These are phyloP conservation scores for Paracoccidioides lutzii DNA, from an alignment of 2,329 filamentous ascomycete genomes.

Conservation along the genomic window DNA sequence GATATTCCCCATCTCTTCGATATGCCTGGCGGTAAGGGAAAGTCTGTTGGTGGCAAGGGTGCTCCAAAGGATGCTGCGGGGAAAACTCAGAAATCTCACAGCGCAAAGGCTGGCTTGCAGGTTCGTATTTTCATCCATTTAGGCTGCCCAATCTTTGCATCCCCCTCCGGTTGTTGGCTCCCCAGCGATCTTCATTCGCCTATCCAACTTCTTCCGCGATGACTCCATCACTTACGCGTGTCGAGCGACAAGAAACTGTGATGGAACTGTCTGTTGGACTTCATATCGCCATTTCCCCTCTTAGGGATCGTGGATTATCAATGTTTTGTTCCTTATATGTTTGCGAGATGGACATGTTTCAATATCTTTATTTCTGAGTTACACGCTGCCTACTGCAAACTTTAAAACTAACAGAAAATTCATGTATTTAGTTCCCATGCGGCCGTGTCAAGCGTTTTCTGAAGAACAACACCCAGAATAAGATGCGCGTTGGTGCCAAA, in stretches of 20 bases:
- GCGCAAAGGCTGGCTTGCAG: slow-evolving; percentile 87
- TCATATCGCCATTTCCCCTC: background rate
- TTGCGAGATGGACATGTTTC: slow-evolving; percentile 2
- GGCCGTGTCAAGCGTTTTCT: slow-evolving; percentile 99
- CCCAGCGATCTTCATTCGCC: background rate
- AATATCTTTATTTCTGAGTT: background rate
- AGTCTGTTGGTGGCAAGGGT: slow-evolving; percentile 80
- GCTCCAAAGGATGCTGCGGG: slow-evolving; percentile 69
- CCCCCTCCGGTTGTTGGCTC: background rate
- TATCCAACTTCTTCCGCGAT: background rate
- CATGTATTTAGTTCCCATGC: slow-evolving; percentile 67
- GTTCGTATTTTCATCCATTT: slow-evolving; percentile 43
- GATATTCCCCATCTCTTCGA: slow-evolving; percentile 14
- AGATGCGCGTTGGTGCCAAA: slow-evolving; percentile 98
- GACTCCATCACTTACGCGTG: slow-evolving; percentile 2
- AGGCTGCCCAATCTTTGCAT: slow-evolving; percentile 1
- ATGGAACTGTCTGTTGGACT: background rate
- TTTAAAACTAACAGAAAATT: slow-evolving; percentile 19
- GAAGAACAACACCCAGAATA: slow-evolving; percentile 98
- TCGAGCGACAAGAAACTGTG: background rate
- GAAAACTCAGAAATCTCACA: slow-evolving; percentile 89
- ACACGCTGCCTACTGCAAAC: slow-evolving; percentile 1
- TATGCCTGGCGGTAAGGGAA: slow-evolving; percentile 87
- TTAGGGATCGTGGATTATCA: background rate
- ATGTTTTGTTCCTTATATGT: background rate